phyloP scores from a whole-genome alignment of 2,329 filamentous ascomycete species.

The Cladophialophora immunda region DNA sequence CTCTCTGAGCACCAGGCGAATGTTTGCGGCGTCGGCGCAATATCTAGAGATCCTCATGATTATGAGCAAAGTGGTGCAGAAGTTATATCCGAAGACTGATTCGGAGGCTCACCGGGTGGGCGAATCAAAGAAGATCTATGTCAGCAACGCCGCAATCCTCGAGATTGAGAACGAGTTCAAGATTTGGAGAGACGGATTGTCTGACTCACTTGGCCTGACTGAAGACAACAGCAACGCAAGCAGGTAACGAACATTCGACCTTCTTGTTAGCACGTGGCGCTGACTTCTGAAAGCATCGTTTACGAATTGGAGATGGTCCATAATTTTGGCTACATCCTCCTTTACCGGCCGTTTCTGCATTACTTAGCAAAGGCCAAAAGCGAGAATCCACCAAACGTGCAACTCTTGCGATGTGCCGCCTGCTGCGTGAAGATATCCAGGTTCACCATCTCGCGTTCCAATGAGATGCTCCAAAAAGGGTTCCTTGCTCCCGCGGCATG shows the following conservation, averaged over 20 bases:
- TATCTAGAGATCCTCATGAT: conserved; percentile 34
- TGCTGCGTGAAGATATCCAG: conserved; percentile 32
- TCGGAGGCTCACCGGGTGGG: conserved; percentile 23
- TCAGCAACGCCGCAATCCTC: conserved; percentile 26
- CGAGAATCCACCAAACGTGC: conserved; percentile 23
- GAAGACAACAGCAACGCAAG: conserved; percentile 15
- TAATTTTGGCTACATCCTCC: conserved; percentile 39
- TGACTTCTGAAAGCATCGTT: conserved; percentile 22
- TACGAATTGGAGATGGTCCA: conserved; percentile 37
- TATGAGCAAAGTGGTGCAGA: conserved; percentile 28
- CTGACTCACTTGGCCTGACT: conserved; percentile 19
- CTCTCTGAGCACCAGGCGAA: conserved; percentile 22
- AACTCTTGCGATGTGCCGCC: conserved; percentile 29
- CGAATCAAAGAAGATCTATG: conserved; percentile 25
- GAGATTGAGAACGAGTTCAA: conserved; percentile 34
- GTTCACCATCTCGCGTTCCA: conserved; percentile 28
- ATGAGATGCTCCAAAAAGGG: conserved; percentile 29
- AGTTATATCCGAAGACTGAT: conserved; percentile 32
- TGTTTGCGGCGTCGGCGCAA: conserved; percentile 33
- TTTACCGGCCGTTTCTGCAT: conserved; percentile 41
- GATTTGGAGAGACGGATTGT: conserved; percentile 28
- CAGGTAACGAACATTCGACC: conserved; percentile 21
- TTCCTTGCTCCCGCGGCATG: conserved; percentile 35
- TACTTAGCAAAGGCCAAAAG: conserved; percentile 34
- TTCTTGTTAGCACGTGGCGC: neutral